Conservation (phyloP, 805 yeast species). For the Metschnikowia dekortorum region DNA sequence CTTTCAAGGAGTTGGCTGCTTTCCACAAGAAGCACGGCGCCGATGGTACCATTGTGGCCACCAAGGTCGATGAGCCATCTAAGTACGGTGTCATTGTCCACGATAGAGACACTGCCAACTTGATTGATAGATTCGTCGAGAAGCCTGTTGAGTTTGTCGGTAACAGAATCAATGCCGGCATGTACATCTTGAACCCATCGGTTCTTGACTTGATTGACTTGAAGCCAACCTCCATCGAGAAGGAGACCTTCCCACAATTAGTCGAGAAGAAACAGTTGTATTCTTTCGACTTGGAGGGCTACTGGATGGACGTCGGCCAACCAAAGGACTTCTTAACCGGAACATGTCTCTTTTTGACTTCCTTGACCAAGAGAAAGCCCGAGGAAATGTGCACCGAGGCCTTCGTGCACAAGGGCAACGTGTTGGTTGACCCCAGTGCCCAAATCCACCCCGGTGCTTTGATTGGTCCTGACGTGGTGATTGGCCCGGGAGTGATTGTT, state of each 20-base stretch:
- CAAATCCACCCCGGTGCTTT: constrained; percentile 87
- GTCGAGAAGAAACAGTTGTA: constrained; percentile 85
- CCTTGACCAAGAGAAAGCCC: constrained; percentile 78
- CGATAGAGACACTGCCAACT: constrained; percentile 90
- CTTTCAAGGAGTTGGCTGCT: constrained; percentile 84
- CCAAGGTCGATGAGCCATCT: constrained; percentile 99
- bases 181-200: constrained; percentile 95
- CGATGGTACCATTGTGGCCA: constrained; percentile 97
- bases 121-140: constrained; percentile 98
- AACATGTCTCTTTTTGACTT: constrained; percentile 84
- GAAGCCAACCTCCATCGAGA: constrained; percentile 98
- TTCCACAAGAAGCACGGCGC: constrained; percentile 97
- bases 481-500: constrained; percentile 92
- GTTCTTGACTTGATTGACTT: constrained; percentile 95
- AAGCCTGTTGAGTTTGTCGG: constrained; percentile 99
- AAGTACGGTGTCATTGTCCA: constrained; percentile 99
- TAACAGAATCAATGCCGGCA: constrained; percentile 99
- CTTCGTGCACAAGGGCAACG: constrained; percentile 86
- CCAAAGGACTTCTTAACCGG: constrained; percentile 99
- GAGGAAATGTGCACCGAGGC: constrained; percentile 61
- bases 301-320: constrained; percentile 99
- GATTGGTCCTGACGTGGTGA: constrained; percentile 96
- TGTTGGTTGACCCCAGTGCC: constrained; percentile 91
- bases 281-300: constrained; percentile 97
- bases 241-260: constrained; percentile 97